Base-by-base conservation (phyloP, 1,284 basidiomycete genomes). In the Microbotryomycetes sp. region DNA sequence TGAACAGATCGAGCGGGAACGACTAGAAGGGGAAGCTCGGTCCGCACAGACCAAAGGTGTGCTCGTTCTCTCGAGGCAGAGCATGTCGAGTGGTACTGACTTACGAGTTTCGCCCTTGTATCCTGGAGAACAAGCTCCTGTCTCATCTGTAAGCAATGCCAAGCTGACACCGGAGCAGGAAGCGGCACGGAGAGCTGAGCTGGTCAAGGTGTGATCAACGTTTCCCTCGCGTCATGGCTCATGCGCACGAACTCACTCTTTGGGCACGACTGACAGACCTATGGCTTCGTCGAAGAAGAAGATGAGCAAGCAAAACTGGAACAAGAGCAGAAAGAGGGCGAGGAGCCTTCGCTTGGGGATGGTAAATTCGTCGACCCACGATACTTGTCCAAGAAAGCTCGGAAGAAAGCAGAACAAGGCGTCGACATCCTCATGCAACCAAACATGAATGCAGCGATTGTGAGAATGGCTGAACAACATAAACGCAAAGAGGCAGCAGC, bases 401-500 rank as follows among this genome's bases (percentile, higher is more conserved):
- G 64, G 14, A 69, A 69, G 51, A 69, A 69, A 49, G 67, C 67
- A 5, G 56, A 64, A 30, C 62, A 64, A 4, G 67, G 67, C n/a
- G 63, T 69, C 28, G 67, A 69, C 19, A 31, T 69, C 0, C 60
- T 66, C 23, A 65, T 65, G 31, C 30, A 61, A 6, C 67, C 65
- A 1, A 69, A 69, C 19, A 47, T 66, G 51, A 69, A 69, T 49
- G 55, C 49, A 31, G 30, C 67, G 28, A 49, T 59, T 28, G 67
- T 69, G 19, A 50, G 50, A 25, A 57, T 53, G 15, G 58, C 63
- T 22, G 49, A 60, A 49, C 47, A 49, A 9, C 59, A 60, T 14
- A 45, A 49, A 29, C 29, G 59, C 23, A 23, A 54, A n/a, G 59
- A 60, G 28, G 59, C 54, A 19, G 47, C 59, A 6, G 36, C 55